Evolutionary conservation across 108 stramenopile genomes (phyloP).

Genomic region (Mediolabrus comicus): DNA sequence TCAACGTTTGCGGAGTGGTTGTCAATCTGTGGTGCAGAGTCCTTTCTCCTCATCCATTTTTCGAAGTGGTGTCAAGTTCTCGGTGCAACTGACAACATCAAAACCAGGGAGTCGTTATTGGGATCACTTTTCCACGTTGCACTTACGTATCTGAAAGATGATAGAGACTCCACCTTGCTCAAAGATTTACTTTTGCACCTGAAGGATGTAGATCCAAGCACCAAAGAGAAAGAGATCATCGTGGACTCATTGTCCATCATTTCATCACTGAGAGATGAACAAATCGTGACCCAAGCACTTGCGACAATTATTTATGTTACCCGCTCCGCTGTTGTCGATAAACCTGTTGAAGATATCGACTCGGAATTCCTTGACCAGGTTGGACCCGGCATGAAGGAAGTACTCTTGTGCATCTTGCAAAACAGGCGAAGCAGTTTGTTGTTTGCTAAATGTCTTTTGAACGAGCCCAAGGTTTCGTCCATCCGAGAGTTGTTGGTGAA

Average conservation of each 20-base stretch:
- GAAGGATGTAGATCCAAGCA: slow-evolving; percentile 6
- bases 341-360: background rate
- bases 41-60: slow-evolving; percentile 1
- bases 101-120: slow-evolving; percentile 20
- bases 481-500: slow-evolving; percentile 3
- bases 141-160: slow-evolving; percentile 11
- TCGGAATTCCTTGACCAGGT: slow-evolving; percentile 18
- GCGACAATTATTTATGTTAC: slow-evolving; percentile 5
- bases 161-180: slow-evolving; percentile 20
- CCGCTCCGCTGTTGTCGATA: background rate
- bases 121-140: slow-evolving; percentile 23
- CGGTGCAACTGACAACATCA: slow-evolving; percentile 7
- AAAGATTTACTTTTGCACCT: slow-evolving; percentile 13
- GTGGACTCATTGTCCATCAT: background rate
- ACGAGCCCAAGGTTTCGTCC: slow-evolving; percentile 1
- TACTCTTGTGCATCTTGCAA: slow-evolving; percentile 12
- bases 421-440: slow-evolving; percentile 36
- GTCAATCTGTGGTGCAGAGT: slow-evolving; percentile 14
- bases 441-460: slow-evolving; percentile 19
- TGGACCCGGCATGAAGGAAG: slow-evolving; percentile 13
- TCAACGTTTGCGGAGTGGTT: slow-evolving; percentile 30
- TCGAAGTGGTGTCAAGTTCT: slow-evolving; percentile 29
- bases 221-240: slow-evolving; percentile 13
- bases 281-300: slow-evolving; percentile 9
- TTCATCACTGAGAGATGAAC: slow-evolving; percentile 6